These are phyloP conservation scores for Arthrocladium fulminans DNA, from an alignment of 2,329 filamentous ascomycete species.

Conservation along the genomic window DNA sequence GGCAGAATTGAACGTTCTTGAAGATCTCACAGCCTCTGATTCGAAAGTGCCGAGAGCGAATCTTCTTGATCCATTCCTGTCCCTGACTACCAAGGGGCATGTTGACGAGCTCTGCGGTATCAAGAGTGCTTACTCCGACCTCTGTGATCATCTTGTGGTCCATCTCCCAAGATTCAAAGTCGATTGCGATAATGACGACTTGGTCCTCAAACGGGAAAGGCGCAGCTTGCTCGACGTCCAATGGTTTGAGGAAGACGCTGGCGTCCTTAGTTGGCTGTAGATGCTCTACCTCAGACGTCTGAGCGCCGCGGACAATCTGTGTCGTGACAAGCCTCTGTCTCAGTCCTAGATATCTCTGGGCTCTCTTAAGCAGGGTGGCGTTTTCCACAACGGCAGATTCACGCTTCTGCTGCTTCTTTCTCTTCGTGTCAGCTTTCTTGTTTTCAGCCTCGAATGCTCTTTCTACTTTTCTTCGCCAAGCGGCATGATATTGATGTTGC, in stretches of 20 bases:
- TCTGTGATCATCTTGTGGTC: constrained; percentile 65
- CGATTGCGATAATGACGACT: constrained; percentile 68
- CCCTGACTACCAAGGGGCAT: constrained; percentile 54
- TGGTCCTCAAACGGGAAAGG: constrained; percentile 43
- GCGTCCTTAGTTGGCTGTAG: background rate
- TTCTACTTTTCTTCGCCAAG: constrained; percentile 49
- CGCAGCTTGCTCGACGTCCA: constrained; percentile 40
- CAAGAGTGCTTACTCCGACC: constrained; percentile 72
- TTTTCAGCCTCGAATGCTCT: constrained; percentile 43
- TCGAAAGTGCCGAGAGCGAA: constrained; percentile 66
- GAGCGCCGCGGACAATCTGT: background rate
- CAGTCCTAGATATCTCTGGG: constrained; percentile 64
- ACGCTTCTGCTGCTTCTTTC: constrained; percentile 42
- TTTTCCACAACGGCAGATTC: constrained; percentile 43
- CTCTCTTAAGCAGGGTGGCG: constrained; percentile 50
- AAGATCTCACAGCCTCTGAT: constrained; percentile 60
- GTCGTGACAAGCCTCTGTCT: constrained; percentile 29
- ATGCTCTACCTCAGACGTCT: background rate
- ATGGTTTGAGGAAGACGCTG: constrained; percentile 15
- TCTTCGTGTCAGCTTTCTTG: constrained; percentile 40
- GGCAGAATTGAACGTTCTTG: constrained; percentile 59
- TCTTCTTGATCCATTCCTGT: constrained; percentile 56
- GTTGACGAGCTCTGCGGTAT: constrained; percentile 52
- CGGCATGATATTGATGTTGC: constrained; percentile 16
- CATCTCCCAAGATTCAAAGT: constrained; percentile 72